Percentiles rank a stretch among this genome's conserved stretches.
Conservation (phyloP, 768 basidiomycete species). For the Leucosporidium yakuticum region DNA sequence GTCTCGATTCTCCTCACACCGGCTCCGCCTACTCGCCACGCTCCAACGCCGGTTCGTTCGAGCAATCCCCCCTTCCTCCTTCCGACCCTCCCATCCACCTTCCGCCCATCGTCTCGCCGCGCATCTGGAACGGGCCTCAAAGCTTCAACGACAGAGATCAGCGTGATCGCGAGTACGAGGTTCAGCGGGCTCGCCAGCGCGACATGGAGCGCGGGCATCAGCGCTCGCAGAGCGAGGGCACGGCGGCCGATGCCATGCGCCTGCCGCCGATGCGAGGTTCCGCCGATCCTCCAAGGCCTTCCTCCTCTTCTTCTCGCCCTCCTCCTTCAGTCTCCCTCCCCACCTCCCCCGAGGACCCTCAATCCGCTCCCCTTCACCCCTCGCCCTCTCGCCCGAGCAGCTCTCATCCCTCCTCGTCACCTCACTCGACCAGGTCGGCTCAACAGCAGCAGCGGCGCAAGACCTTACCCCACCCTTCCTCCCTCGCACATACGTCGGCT, state of each 20-base stretch:
- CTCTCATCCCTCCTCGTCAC: not conserved
- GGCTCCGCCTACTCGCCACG: not conserved
- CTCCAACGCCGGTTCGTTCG: not conserved
- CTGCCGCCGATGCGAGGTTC: not conserved
- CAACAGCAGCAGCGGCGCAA: not conserved
- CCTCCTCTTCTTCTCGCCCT: too few species aligned
- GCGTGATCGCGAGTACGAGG: not conserved
- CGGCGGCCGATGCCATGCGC: slow-evolving; percentile 7
- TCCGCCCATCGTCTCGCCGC: slow-evolving; percentile 4
- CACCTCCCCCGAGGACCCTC: too few species aligned
- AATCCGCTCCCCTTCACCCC: not conserved
- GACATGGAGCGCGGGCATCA: not conserved
- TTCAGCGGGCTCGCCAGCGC: not conserved
- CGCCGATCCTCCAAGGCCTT: too few species aligned
- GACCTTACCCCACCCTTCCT: not conserved
- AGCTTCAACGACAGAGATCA: not conserved
- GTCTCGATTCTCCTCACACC: slow-evolving; percentile 12
- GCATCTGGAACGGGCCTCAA: too few species aligned
- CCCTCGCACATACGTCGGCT: not conserved
- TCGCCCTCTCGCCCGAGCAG: not conserved
- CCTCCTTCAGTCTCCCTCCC: too few species aligned
- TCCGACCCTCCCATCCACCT: slow-evolving; percentile 7
- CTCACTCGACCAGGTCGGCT: slow-evolving; percentile 4
- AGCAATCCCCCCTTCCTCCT: not conserved
- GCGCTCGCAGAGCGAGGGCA: slow-evolving; percentile 4